Evolutionary conservation across 306 rosid genomes (phyloP), one percentile per base, ranked within the genome.

Genomic region (Herpetospermum pedunculosum): DNA sequence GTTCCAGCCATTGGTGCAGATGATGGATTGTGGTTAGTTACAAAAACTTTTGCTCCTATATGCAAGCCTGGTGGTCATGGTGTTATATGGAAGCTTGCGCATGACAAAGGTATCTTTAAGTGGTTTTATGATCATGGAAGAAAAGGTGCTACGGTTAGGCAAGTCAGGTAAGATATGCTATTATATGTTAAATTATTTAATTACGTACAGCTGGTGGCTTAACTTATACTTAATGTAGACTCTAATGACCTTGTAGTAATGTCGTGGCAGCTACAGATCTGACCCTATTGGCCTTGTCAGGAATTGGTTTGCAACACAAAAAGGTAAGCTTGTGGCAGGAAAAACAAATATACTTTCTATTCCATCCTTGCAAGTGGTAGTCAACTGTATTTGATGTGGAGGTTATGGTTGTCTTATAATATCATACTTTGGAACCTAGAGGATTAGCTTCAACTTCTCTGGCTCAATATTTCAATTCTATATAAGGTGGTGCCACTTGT

Each of bases 1-100:
- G 99, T 91, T 83, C 99, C 99, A 71, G 89, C 93, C 77, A 85
- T 89, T 77, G 82, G 86, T 77, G 96, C 92, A 29, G 92, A 88
- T 79, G 97, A 89, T 81, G 99, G 96, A 60, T 86, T 83, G 75
- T 94, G 99, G 99, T 70, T 94, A 79, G 85, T 87, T 73, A 83
- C 88, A 44, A 83, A 88, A 81, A 86, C 95, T 23, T 91, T 91
- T 79, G 76, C 78, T 59, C 96, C 92, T 32, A 64, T 94, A 77
- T 83, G 96, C 86, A 94, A 94, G 86, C 99, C 99, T 50, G 87
- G 99, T 81, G 99, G 99, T 75, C 99, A 91, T 76, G 96, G 97
- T 77, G 97, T 88, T 59, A 87, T 94, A 81, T 94, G 97, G 99
- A 94, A 91, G 81, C 97, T 94, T 83, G 96, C 97, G 34, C 80